Evolutionary conservation across 768 basidiomycete genomes (phyloP).

Genomic region (Naganishia onofrii): DNA sequence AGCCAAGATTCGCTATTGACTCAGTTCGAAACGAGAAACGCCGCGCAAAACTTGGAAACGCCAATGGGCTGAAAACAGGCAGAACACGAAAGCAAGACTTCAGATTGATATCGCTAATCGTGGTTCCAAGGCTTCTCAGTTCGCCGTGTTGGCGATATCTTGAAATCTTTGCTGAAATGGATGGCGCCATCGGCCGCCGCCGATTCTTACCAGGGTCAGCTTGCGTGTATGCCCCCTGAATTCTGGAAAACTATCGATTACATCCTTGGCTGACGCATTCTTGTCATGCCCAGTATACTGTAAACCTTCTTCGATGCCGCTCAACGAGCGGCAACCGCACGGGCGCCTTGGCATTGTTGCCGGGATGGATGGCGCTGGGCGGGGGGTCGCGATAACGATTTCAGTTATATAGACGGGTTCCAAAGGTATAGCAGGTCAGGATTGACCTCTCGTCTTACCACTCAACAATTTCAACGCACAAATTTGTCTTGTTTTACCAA

Average conservation of each 20-base stretch:
- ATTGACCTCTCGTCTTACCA: too few relatives aligned
- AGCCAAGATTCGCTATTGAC: conserved; percentile 10
- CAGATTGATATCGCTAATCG: not conserved
- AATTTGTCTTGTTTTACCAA: not conserved
- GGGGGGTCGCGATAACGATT: not conserved
- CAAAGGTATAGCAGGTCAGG: not conserved
- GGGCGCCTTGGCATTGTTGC: conserved; percentile 4
- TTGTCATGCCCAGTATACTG: not conserved
- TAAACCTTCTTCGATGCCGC: not conserved
- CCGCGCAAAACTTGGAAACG: not conserved
- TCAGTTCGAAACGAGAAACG: conserved; percentile 9
- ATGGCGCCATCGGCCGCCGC: not conserved
- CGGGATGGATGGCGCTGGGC: not conserved
- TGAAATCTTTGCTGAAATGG: not conserved
- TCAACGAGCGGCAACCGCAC: not conserved
- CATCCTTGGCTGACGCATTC: conserved; percentile 14
- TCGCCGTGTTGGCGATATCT: not conserved
- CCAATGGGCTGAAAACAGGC: not conserved
- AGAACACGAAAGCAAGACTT: conserved; percentile 6
- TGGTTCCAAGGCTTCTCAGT: not conserved
- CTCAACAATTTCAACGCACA: not conserved
- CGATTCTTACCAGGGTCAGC: not conserved
- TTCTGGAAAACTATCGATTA: not conserved
- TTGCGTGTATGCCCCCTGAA: not conserved
- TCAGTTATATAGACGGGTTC: not conserved